These are phyloP conservation scores for Aspergillus affinis DNA, from an alignment of 495 filamentous ascomycete species.

Conservation along the genomic window DNA sequence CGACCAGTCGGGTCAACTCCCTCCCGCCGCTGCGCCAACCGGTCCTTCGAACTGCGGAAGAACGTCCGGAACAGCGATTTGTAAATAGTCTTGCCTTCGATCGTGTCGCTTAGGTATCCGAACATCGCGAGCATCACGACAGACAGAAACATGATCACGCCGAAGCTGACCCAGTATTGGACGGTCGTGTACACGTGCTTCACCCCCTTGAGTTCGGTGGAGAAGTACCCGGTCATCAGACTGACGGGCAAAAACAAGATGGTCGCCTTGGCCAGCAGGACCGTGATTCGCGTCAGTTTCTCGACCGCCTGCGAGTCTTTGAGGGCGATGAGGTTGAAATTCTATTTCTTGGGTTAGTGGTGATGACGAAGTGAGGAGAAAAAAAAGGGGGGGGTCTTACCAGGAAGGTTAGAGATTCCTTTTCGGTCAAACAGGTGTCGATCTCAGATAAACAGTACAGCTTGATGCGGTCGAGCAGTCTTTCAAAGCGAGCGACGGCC, in stretches of 20 bases:
- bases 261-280: conserved; percentile 78
- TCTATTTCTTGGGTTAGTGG: conserved; percentile 46
- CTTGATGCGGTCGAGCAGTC: conserved; percentile 72
- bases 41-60: conserved; percentile 35
- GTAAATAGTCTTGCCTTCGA: conserved; percentile 54
- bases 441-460: conserved; percentile 80
- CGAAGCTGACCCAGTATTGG: conserved; percentile 75
- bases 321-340: conserved; percentile 85
- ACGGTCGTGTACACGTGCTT: conserved; percentile 55
- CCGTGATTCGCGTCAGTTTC: conserved; percentile 74
- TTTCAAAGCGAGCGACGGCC: conserved; percentile 71
- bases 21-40: conserved; percentile 17
- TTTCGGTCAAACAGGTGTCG: conserved; percentile 74
- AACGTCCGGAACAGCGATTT: conserved; percentile 41
- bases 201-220: conserved; percentile 62
- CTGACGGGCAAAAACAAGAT: conserved; percentile 84
- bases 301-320: conserved; percentile 80
- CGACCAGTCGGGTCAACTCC: not conserved
- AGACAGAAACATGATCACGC: conserved; percentile 63
- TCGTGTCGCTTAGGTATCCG: conserved; percentile 47
- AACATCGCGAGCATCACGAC: conserved; percentile 54
- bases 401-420: conserved; percentile 72
- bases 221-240: conserved; percentile 84
- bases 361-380: not conserved
- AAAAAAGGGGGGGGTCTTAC: conserved; percentile 32